These are phyloP conservation scores for Euphorbia celastroides DNA, from an alignment of 441 rosid genomes.

Conservation along the genomic window DNA sequence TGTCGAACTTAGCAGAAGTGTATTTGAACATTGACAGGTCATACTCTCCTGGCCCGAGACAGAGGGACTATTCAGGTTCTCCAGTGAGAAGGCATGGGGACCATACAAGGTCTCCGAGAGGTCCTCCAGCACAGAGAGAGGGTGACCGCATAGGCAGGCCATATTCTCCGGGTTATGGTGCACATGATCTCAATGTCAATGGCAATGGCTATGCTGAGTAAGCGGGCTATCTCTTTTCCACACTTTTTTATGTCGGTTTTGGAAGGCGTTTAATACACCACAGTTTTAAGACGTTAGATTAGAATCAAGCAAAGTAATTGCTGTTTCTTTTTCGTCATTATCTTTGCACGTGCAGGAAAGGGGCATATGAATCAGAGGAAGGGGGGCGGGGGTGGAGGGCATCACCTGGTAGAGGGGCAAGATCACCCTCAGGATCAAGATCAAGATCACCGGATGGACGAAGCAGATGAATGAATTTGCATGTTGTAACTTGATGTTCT, in stretches of 20 bases:
- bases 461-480: no score
- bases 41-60: constrained; percentile 71
- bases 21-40: constrained; percentile 44
- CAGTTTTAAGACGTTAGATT: no score
- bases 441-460: constrained; percentile 19
- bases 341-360: constrained; percentile 1
- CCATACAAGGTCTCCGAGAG: constrained; percentile 62
- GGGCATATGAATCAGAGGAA: constrained; percentile 51
- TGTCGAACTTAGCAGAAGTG: not conserved
- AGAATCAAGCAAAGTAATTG: no score
- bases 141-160: constrained; percentile 46
- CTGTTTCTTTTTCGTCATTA: no score
- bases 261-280: no score
- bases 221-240: constrained; percentile 21
- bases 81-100: constrained; percentile 64
- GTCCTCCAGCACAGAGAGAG: constrained; percentile 58
- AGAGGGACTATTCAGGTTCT: constrained; percentile 59
- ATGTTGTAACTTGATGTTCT: no score
- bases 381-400: constrained; percentile 36
- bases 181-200: constrained; percentile 29
- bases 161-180: constrained; percentile 59
- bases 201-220: constrained; percentile 54
- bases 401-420: constrained; percentile 45
- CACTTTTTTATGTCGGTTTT: not conserved
- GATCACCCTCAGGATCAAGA: constrained; percentile 80